Conservation (phyloP, 768 basidiomycete genomes). For the Rhizopogon roseolus region DNA sequence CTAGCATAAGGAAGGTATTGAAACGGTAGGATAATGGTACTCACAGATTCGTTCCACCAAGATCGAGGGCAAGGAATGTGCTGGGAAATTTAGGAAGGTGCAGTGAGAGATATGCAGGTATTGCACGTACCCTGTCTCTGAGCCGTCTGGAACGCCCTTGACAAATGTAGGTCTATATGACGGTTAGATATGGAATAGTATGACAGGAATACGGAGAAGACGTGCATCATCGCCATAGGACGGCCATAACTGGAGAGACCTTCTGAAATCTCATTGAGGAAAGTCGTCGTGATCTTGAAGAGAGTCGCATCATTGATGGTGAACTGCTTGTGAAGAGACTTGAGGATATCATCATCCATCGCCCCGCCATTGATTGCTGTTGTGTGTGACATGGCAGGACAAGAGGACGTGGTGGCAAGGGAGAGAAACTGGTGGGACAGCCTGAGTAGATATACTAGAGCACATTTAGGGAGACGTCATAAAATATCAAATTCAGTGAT, state of each 20-base stretch:
- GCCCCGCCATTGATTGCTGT: conserved; percentile 38
- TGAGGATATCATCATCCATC: conserved; percentile 45
- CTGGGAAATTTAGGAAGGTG: conserved; percentile 33
- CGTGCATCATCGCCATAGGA: conserved; percentile 91
- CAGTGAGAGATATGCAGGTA: conserved; percentile 3
- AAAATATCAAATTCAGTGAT: not conserved
- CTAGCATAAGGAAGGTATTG: not conserved
- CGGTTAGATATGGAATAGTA: not conserved
- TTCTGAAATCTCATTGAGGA: conserved; percentile 72
- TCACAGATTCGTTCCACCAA: conserved; percentile 97
- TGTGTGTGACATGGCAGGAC: conserved; percentile 29
- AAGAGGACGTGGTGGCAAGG: not conserved
- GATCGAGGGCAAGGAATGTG: conserved; percentile 92
- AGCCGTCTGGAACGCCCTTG: conserved; percentile 90
- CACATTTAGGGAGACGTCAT: not conserved
- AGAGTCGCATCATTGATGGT: conserved; percentile 57
- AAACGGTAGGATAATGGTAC: conserved; percentile 20
- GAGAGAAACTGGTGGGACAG: not conserved
- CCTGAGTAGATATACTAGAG: not conserved
- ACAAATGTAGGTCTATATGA: conserved; percentile 81
- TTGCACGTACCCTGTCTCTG: conserved; percentile 77
- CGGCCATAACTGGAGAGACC: conserved; percentile 74
- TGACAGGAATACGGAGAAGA: not conserved
- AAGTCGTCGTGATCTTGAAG: conserved; percentile 66
- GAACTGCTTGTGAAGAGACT: conserved; percentile 71